A percentile compares a stretch with the other conserved stretches of the same genome.
Conservation (phyloP, 2,329 filamentous ascomycete genomes). For the Cordyceps fumosorosea region DNA sequence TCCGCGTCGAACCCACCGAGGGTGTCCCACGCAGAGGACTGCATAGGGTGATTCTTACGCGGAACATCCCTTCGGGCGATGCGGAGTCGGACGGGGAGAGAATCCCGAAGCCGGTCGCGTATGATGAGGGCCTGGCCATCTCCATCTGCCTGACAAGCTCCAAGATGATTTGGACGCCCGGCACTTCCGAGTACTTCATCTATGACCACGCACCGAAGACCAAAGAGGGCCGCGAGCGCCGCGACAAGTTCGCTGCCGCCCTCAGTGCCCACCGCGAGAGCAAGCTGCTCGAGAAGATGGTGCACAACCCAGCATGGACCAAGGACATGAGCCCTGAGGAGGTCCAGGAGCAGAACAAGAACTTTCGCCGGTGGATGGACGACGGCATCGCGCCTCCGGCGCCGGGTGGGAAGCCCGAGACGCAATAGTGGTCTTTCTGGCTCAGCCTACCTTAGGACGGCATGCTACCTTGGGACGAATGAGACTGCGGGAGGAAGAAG, state of each 20-base stretch:
- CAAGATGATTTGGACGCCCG: conserved; percentile 69
- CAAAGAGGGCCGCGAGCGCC: conserved; percentile 54
- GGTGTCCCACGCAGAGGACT: conserved; percentile 61
- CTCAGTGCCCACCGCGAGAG: conserved; percentile 57
- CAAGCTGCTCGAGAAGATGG: conserved; percentile 71
- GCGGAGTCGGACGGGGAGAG: conserved; percentile 57
- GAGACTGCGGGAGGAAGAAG: neutral
- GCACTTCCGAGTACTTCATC: conserved; percentile 63
- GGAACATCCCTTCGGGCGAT: conserved; percentile 60
- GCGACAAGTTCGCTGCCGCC: conserved; percentile 45
- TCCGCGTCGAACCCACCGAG: conserved; percentile 82
- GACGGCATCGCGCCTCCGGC: conserved; percentile 37
- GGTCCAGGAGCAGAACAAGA: conserved; percentile 67
- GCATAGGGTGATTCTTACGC: conserved; percentile 62
- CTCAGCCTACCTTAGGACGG: too few relatives aligned
- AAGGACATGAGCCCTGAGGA: conserved; percentile 72
- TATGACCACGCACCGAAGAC: conserved; percentile 64
- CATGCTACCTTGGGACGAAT: neutral
- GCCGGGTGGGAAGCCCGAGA: conserved; percentile 27
- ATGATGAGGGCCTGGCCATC: conserved; percentile 61
- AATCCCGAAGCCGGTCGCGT: conserved; percentile 53
- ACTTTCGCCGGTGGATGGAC: conserved; percentile 48
- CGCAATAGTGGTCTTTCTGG: conserved; percentile 18
- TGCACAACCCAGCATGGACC: conserved; percentile 75
- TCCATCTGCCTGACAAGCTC: conserved; percentile 73